Evolutionary conservation across 352 stramenopile species (phyloP).

Genomic region (Peronosclerospora sorghi): DNA sequence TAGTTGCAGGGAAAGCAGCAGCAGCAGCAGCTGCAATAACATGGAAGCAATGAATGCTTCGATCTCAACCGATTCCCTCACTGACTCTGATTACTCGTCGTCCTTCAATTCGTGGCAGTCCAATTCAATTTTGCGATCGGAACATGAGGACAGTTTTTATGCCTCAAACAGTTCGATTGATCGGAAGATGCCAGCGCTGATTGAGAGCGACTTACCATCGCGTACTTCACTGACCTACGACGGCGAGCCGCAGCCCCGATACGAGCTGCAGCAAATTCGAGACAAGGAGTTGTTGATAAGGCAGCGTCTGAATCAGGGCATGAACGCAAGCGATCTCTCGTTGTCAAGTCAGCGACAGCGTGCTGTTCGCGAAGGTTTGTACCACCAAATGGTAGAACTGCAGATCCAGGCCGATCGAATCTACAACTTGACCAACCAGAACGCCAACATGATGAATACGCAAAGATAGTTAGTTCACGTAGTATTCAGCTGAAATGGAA

Average conservation of each 20-base stretch:
- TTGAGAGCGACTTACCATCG: conserved; percentile 15
- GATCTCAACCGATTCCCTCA: conserved; percentile 24
- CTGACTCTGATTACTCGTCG: conserved; percentile 46
- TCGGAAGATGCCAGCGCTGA: conserved; percentile 36
- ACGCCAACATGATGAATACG: conserved; percentile 43
- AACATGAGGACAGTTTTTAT: conserved; percentile 33
- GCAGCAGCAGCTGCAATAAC: conserved; percentile 18
- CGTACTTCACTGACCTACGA: conserved; percentile 18
- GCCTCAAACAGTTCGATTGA: conserved; percentile 12
- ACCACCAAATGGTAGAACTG: conserved; percentile 73
- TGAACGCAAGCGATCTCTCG: conserved; percentile 1
- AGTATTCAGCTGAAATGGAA: neutral
- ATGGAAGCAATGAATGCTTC: conserved; percentile 18
- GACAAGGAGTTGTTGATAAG: conserved; percentile 23
- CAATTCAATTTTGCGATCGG: conserved; percentile 45
- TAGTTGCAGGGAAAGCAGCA: conserved; percentile 10
- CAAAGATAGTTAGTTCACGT: conserved; percentile 9
- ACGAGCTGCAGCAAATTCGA: conserved; percentile 26
- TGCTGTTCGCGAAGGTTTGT: conserved; percentile 36
- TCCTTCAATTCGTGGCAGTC: conserved; percentile 51
- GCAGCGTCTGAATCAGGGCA: conserved; percentile 21
- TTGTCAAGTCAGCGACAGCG: conserved; percentile 7
- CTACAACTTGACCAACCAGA: conserved; percentile 67
- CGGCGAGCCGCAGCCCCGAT: conserved; percentile 20
- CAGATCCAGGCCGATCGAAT: conserved; percentile 52